A percentile compares a stretch with the other conserved stretches of the same genome.
These are phyloP conservation scores for Dendrobium huoshanense DNA, from an alignment of 106 monocot species.

Conservation along the genomic window DNA sequence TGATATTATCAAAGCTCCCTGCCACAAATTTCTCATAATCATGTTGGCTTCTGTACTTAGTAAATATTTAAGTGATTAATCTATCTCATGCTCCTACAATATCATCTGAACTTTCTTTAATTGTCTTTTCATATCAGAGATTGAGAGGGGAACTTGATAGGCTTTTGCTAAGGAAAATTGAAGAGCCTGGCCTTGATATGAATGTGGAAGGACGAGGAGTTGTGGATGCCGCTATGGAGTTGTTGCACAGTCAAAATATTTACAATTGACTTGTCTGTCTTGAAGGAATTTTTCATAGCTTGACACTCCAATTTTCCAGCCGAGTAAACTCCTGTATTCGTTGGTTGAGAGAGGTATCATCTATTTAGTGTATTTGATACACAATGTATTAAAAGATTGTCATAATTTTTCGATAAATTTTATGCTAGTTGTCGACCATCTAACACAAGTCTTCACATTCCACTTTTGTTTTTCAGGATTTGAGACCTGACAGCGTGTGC, in stretches of 20 bases:
- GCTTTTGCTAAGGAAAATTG: conserved; percentile 71
- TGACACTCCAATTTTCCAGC: background rate
- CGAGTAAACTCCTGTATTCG: background rate
- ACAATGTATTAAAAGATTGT: too few species aligned
- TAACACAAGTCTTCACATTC: too few species aligned
- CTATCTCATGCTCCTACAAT: background rate
- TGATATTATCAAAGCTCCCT: too few species aligned
- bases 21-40: background rate
- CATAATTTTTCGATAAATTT: too few species aligned
- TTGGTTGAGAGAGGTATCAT: background rate
- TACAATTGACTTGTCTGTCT: conserved; percentile 1
- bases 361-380: background rate
- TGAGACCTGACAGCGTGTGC: too few species aligned
- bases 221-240: conserved; percentile 68
- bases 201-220: conserved; percentile 54
- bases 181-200: conserved; percentile 54
- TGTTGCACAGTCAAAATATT: conserved; percentile 54
- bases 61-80: background rate
- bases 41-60: background rate
- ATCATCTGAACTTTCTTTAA: background rate
- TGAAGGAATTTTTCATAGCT: background rate
- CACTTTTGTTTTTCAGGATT: too few species aligned
- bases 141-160: conserved; percentile 80
- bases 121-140: conserved; percentile 33
- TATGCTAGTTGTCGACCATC: too few species aligned